Evolutionary conservation across 2,329 filamentous ascomycete genomes (phyloP).

Genomic region (Elsinoe ampelina): DNA sequence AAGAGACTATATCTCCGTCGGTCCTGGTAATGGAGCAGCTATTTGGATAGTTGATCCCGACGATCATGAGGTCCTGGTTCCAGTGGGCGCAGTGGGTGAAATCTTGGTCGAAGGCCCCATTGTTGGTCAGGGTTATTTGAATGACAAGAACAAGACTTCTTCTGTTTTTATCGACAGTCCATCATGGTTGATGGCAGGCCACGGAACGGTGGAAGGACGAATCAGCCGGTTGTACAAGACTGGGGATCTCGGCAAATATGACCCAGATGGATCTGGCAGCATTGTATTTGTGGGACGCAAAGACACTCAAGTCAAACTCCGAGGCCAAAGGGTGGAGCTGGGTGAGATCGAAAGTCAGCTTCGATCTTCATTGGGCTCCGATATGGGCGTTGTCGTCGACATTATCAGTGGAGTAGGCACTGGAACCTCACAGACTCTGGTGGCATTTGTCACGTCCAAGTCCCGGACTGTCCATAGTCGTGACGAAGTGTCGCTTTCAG

Average conservation of each 20-base stretch:
- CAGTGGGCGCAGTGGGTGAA: constrained; percentile 40
- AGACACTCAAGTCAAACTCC: constrained; percentile 59
- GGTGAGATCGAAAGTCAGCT: constrained; percentile 40
- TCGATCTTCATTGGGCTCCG: constrained; percentile 28
- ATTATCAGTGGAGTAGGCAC: constrained; percentile 31
- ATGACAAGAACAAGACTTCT: constrained; percentile 23
- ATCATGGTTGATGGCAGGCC: constrained; percentile 18
- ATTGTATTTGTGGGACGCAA: constrained; percentile 54
- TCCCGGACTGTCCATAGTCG: background rate
- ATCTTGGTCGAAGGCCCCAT: constrained; percentile 39
- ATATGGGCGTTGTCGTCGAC: constrained; percentile 38
- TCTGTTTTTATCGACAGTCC: constrained; percentile 26
- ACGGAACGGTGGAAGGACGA: constrained; percentile 25
- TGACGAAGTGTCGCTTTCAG: constrained; percentile 6
- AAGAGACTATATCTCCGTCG: constrained; percentile 17
- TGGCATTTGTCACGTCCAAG: constrained; percentile 16
- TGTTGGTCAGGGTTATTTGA: constrained; percentile 37
- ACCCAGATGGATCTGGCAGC: constrained; percentile 40
- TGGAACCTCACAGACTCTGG: constrained; percentile 15
- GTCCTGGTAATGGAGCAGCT: constrained; percentile 16
- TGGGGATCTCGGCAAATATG: constrained; percentile 49
- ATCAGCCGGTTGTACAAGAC: constrained; percentile 48
- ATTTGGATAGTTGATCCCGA: constrained; percentile 27
- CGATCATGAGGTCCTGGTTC: constrained; percentile 24
- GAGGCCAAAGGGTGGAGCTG: constrained; percentile 56